Evolutionary conservation across 495 filamentous ascomycete species (phyloP).

Genomic region (Penicillium coffeae): DNA sequence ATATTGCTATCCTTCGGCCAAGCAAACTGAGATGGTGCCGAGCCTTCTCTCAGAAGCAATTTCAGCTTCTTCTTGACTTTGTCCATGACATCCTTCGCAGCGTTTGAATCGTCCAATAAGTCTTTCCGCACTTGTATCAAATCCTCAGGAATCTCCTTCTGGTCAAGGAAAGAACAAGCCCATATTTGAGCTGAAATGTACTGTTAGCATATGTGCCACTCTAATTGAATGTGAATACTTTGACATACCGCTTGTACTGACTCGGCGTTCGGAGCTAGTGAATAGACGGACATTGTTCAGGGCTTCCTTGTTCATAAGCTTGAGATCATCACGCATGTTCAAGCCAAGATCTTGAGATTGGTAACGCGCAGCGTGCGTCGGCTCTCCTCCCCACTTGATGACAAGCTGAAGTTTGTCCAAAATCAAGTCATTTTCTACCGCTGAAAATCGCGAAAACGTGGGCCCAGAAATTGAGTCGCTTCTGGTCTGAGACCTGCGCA

Average conservation of each 20-base stretch:
- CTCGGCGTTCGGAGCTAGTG: constrained; percentile 89
- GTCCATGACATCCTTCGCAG: constrained; percentile 99
- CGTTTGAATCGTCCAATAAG: constrained; percentile 93
- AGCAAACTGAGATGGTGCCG: constrained; percentile 88
- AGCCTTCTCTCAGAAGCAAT: constrained; percentile 79
- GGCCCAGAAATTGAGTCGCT: constrained; percentile 82
- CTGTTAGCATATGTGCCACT: constrained; percentile 13
- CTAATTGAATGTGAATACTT: background rate
- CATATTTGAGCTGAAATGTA: constrained; percentile 75
- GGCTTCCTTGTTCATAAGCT: constrained; percentile 87
- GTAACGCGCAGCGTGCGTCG: constrained; percentile 94
- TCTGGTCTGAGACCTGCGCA: constrained; percentile 49
- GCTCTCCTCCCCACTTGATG: constrained; percentile 98
- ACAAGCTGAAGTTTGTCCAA: constrained; percentile 96
- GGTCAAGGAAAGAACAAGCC: constrained; percentile 82
- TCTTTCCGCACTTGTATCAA: constrained; percentile 89
- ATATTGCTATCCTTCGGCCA: constrained; percentile 85
- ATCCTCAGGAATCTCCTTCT: constrained; percentile 78
- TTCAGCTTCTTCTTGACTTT: constrained; percentile 99
- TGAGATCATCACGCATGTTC: constrained; percentile 91
- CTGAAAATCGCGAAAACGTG: constrained; percentile 84
- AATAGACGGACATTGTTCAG: constrained; percentile 89
- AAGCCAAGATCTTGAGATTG: constrained; percentile 91
- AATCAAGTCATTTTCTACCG: constrained; percentile 80
- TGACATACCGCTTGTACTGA: constrained; percentile 76